Conservation (phyloP, 108 stramenopile species). For the Schizochytrium sp. region DNA sequence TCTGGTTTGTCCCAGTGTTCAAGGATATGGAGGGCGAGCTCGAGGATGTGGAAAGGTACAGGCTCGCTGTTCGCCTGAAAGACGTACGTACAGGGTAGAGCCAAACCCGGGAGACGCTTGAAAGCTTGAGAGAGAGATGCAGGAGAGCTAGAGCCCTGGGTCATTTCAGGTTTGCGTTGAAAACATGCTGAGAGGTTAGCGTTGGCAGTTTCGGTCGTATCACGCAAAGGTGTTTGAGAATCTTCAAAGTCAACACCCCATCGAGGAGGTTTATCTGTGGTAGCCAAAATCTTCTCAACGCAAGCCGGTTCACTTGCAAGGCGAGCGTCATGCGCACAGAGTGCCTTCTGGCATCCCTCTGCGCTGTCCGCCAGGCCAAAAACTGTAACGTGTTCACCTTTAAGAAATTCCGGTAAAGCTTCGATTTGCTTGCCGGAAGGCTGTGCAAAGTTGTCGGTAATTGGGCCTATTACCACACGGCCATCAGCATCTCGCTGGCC, state of each 20-base stretch:
- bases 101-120: conserved; percentile 31
- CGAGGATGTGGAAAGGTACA: background rate
- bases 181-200: background rate
- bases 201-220: conserved; percentile 4
- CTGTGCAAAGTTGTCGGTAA: background rate
- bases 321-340: background rate
- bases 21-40: conserved; percentile 41
- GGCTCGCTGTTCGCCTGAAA: conserved; percentile 4
- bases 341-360: background rate
- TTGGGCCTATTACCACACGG: conserved; percentile 36
- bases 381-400: conserved; percentile 46
- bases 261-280: background rate
- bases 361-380: conserved; percentile 43
- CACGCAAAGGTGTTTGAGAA: conserved; percentile 43
- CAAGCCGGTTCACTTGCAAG: conserved; percentile 4
- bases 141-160: background rate
- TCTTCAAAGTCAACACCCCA: conserved; percentile 57
- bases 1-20: conserved; percentile 39
- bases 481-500: conserved; percentile 54
- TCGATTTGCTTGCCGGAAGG: background rate
- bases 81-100: conserved; percentile 45
- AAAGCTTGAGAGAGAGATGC: conserved; percentile 12
- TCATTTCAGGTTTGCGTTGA: background rate
- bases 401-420: conserved; percentile 32
- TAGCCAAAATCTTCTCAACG: conserved; percentile 17